phyloP scores from a whole-genome alignment of 75 land plant species.

The Azolla pinnata region DNA sequence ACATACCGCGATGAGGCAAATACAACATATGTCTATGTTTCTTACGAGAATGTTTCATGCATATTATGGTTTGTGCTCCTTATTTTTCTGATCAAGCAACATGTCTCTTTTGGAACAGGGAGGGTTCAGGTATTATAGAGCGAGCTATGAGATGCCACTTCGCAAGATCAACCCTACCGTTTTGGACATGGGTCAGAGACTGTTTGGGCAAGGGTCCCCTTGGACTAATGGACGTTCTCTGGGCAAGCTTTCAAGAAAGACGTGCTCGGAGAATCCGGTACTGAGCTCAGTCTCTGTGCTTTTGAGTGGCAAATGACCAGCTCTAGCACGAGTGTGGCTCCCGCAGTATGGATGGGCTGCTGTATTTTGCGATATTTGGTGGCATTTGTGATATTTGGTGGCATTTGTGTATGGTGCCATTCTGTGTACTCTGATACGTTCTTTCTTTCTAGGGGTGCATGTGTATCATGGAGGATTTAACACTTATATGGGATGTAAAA shows the following conservation, averaged over 20 bases:
- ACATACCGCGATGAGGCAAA: too few species aligned
- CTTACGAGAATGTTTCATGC: not conserved
- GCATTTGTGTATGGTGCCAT: too few species aligned
- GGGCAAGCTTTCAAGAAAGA: not conserved
- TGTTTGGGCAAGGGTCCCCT: slow-evolving; percentile 14
- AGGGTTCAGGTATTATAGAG: slow-evolving; percentile 3
- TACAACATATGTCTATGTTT: not conserved
- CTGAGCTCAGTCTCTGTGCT: not conserved
- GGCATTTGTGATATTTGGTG: too few species aligned
- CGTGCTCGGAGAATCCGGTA: not conserved
- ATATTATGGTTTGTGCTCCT: not conserved
- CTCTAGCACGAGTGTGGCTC: too few species aligned
- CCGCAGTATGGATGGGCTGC: too few species aligned
- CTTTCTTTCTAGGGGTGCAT: too few species aligned
- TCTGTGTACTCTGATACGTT: too few species aligned
- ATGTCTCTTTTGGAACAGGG: slow-evolving; percentile 5
- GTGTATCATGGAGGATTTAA: too few species aligned
- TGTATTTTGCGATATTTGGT: too few species aligned
- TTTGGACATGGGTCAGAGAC: slow-evolving; percentile 9
- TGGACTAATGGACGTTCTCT: slow-evolving; percentile 18
- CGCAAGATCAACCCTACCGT: slow-evolving; percentile 18
- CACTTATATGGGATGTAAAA: too few species aligned
- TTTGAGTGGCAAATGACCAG: not conserved
- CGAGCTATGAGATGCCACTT: slow-evolving; percentile 24
- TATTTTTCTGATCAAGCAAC: not conserved